These are phyloP conservation scores for Arbutus unedo DNA, from an alignment of 148 eudicot species.

Conservation along the genomic window DNA sequence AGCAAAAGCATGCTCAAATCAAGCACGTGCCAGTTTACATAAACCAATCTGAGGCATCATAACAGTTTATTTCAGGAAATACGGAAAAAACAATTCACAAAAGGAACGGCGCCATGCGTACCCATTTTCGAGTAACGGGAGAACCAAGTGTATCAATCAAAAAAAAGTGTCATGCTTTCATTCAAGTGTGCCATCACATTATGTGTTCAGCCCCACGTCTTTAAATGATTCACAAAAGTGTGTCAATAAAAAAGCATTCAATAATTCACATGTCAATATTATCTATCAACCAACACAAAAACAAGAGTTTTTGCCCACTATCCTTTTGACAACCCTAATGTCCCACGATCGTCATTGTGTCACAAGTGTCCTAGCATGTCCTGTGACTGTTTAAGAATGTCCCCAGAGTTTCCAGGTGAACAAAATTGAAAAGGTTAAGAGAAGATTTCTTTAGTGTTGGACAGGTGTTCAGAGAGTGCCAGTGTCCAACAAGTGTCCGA, in stretches of 20 bases:
- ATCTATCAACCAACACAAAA: background rate
- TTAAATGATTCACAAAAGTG: background rate
- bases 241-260: background rate
- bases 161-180: too few species aligned
- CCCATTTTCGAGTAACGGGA: background rate
- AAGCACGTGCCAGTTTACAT: background rate
- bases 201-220: background rate
- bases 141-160: background rate
- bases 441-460: too few species aligned
- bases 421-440: too few species aligned
- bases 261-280: background rate
- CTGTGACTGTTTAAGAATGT: too few species aligned
- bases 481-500: too few species aligned
- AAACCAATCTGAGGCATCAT: background rate
- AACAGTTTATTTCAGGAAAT: background rate
- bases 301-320: too few species aligned
- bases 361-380: too few species aligned
- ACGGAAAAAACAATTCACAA: background rate
- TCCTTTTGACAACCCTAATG: too few species aligned
- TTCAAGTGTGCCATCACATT: background rate
- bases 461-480: too few species aligned
- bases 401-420: too few species aligned
- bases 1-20: background rate
- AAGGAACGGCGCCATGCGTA: background rate
- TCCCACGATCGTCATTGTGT: too few species aligned